Conservation (phyloP, 805 yeast genomes). For the Lipomyces chichibuensis region DNA sequence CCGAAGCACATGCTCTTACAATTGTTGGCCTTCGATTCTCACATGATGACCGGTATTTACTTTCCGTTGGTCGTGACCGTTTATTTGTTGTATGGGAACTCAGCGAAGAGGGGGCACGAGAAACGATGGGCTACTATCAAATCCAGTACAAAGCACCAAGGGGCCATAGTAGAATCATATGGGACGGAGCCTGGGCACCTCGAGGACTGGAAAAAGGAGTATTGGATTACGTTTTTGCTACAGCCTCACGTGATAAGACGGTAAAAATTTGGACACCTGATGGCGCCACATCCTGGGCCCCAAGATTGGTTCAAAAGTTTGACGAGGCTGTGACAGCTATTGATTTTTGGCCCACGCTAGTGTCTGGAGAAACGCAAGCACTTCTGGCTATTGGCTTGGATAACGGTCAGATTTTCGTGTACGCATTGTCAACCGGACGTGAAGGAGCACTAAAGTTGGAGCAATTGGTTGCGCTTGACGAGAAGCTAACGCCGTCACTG, state of each 20-base stretch:
- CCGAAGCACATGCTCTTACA: conserved; percentile 78
- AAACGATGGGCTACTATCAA: conserved; percentile 48
- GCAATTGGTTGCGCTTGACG: conserved; percentile 46
- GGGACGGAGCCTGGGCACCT: conserved; percentile 94
- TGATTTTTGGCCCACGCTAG: conserved; percentile 20
- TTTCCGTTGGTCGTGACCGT: conserved; percentile 89
- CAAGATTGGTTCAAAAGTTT: conserved; percentile 39
- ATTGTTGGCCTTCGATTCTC: conserved; percentile 83
- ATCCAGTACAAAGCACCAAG: conserved; percentile 54
- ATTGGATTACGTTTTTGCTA: conserved; percentile 50
- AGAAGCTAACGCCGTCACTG: conserved; percentile 58
- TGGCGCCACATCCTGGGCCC: conserved; percentile 44
- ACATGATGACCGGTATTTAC: conserved; percentile 55
- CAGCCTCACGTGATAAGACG: conserved; percentile 66
- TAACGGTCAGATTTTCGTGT: conserved; percentile 60
- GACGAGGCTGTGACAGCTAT: conserved; percentile 35
- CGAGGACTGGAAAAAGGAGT: conserved; percentile 1
- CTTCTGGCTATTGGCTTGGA: conserved; percentile 71
- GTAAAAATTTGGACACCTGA: conserved; percentile 67
- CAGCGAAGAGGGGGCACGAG: conserved; percentile 29
- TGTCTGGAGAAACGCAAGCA: conserved; percentile 41
- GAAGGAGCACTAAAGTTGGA: conserved; percentile 36
- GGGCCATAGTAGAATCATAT: conserved; percentile 88
- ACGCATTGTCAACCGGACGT: conserved; percentile 33
- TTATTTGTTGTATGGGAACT: conserved; percentile 75